Evolutionary conservation across 352 stramenopile species (phyloP), one percentile per base, ranked within the genome.

Genomic region (Globisporangium iwayamae): DNA sequence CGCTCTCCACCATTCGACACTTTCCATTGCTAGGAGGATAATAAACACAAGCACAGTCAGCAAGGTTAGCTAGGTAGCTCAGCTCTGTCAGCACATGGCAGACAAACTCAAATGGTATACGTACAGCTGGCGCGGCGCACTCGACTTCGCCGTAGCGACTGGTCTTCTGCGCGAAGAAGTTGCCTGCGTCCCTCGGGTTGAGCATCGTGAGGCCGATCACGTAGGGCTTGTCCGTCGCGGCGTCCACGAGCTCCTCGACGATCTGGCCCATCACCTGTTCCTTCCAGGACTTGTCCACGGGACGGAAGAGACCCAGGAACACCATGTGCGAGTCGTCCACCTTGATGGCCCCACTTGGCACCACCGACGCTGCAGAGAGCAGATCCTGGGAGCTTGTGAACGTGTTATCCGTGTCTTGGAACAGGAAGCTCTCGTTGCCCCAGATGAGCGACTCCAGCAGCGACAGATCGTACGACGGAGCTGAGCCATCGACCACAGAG

Each of bases 381-480:
- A 75, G 36, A 32, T 72, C 57, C 34, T 52, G 28, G 3, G 63
- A 30, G 7, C 55, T 62, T 4, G 46, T 74, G 7, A 69, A 65
- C 0, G 66, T 57, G 11, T 73, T 73, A 22, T 72, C 70, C 51
- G 64, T 76, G 55, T 82, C 73, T 34, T 72, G 70, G 47, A 81
- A 60, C 22, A 84, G 71, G 61, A 72, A 81, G 56, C 76, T 86
- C n/a, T 81, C 69, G 51, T 90, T 92, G 45, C 81, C 81, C 77
- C 78, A 90, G 36, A 88, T 76, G 0, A 93, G 74, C 58, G 69
- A 72, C 65, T 93, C 79, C 4, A 93, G 59, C n/a, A 87, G 57
- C 28, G 79, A 85, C n/a, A 93, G 68, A 52, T 91, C 89, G 69
- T 93, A 93, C 38, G 75, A 84, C 43, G 86, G 69, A 18, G 76